These are phyloP conservation scores for Fusarium denticulatum DNA, from an alignment of 2,329 filamentous ascomycete genomes.

Conservation along the genomic window DNA sequence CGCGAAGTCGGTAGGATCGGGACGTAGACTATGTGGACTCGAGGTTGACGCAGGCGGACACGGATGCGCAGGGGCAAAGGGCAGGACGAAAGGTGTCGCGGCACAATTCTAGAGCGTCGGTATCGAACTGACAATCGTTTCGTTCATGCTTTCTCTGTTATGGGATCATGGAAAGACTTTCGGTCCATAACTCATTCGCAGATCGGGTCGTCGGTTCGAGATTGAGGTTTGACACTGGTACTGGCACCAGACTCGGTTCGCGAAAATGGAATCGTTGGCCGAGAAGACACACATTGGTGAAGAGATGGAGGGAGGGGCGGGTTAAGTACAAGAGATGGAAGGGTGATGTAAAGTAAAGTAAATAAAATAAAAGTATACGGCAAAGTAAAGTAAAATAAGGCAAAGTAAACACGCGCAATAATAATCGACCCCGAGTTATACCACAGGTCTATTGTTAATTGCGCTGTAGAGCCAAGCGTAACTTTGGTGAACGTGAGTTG, in stretches of 20 bases:
- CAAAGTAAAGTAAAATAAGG: conserved; percentile 1
- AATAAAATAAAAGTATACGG: conserved; percentile 1
- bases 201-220: conserved; percentile 38
- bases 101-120: conserved; percentile 33
- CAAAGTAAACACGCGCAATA: conserved; percentile 14
- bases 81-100: conserved; percentile 25
- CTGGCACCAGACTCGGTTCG: conserved; percentile 49
- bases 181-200: conserved; percentile 49
- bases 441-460: conserved; percentile 20
- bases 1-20: conserved; percentile 18
- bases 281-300: conserved; percentile 51
- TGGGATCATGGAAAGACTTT: conserved; percentile 44
- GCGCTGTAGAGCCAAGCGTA: conserved; percentile 25
- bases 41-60: neutral
- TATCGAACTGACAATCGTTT: conserved; percentile 42
- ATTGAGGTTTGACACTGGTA: conserved; percentile 37
- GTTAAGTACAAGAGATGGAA: neutral
- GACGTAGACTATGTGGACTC: conserved; percentile 16
- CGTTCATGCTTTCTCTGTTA: conserved; percentile 50
- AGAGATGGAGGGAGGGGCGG: conserved; percentile 28
- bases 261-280: conserved; percentile 49
- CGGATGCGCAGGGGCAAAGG: conserved; percentile 15
- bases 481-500: conserved; percentile 6
- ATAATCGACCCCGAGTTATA: conserved; percentile 4
- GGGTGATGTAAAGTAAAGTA: neutral